Percentiles rank a stretch among this genome's conserved stretches.
Evolutionary conservation across 495 filamentous ascomycete species (phyloP).

Genomic region (Aspergillus sclerotiicarbonarius): DNA sequence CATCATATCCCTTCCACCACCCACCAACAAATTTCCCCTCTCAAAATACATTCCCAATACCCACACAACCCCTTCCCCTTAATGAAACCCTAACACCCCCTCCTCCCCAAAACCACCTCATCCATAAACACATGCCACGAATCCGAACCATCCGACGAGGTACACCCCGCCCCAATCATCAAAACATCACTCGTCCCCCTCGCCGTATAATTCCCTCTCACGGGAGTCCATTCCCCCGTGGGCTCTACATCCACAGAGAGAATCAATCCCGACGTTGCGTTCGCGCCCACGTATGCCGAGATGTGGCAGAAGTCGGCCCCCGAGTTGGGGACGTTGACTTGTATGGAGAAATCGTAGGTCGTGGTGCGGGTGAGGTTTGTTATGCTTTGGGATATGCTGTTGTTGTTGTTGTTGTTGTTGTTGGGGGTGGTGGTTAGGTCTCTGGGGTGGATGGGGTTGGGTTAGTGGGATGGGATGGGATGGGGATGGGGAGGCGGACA

Average conservation of each 20-base stretch:
- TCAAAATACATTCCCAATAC: too few species aligned
- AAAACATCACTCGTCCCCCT: slow-evolving; percentile 14
- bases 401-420: slow-evolving; percentile 22
- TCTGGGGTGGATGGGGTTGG: slow-evolving; percentile 8
- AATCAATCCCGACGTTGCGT: slow-evolving; percentile 16
- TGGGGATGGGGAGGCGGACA: slow-evolving; percentile 14
- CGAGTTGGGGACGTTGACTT: slow-evolving; percentile 14
- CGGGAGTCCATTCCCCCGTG: slow-evolving; percentile 19
- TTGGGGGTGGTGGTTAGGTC: slow-evolving; percentile 23
- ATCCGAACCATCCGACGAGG: slow-evolving; percentile 21
- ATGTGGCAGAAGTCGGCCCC: slow-evolving; percentile 22
- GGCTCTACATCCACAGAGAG: slow-evolving; percentile 11
- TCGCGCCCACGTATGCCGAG: slow-evolving; percentile 20
- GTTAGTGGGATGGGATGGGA: not conserved
- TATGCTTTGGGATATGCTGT: slow-evolving; percentile 23
- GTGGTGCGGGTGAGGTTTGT: slow-evolving; percentile 11
- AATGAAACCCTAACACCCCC: not conserved
- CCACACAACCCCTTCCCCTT: too few species aligned
- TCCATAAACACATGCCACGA: slow-evolving; percentile 16
- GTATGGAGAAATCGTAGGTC: slow-evolving; percentile 19
- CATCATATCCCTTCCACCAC: too few species aligned
- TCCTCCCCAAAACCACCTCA: slow-evolving; percentile 15
- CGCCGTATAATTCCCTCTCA: slow-evolving; percentile 20
- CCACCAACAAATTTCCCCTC: too few species aligned
- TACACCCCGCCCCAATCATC: slow-evolving; percentile 23